Evolutionary conservation across 768 basidiomycete genomes (phyloP), one percentile per base, ranked within the genome.

Genomic region (Rhodosporidiobolus sp.): DNA sequence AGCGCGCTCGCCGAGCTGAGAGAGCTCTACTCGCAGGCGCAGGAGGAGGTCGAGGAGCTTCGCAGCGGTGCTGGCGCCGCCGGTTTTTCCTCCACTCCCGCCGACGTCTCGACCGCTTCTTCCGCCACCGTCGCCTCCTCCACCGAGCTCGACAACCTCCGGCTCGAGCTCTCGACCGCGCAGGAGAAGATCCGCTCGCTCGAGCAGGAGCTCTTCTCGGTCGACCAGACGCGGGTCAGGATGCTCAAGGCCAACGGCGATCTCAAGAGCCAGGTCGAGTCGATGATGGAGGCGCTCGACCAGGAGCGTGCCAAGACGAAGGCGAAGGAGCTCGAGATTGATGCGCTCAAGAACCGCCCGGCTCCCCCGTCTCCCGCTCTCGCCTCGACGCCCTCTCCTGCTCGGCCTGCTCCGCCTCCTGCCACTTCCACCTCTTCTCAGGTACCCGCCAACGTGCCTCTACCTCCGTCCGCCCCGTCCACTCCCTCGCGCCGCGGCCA

Each of bases 121-220:
- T 6, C 5, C 20, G 17, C 50, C 24, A 30, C 43, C 35, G 26
- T 11, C 35, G 43, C 28, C 17, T 19, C n/a, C 30, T 32, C 56
- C 34, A 28, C 26, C 24, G 59, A 70, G 43, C 32, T 92, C 28
- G 85, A 86, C 67, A 86, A 88, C 34, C 81, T 90, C 46, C 84
- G 84, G 20, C 85, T 94, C 68, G 91, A 92, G 69, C 84, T 94
- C 12, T 93, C 91, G 48, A 83, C 86, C 19, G 87, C 91, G 7
- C 90, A 90, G 48, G 90, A 90, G 0, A 87, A 88, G 78, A 88
- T 94, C 61, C 87, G 92, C 19, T 85, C 86, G 7, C 83, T 93
- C 77, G 91, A 94, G 81, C 86, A 86, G 17, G 80, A 85, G 19
- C 83, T 89, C 38, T 92, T 89, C 80, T 86, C 90, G 70, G 87